Base-by-base conservation (phyloP, 2,329 filamentous ascomycete species). In the Dactylellina drechsleri region DNA sequence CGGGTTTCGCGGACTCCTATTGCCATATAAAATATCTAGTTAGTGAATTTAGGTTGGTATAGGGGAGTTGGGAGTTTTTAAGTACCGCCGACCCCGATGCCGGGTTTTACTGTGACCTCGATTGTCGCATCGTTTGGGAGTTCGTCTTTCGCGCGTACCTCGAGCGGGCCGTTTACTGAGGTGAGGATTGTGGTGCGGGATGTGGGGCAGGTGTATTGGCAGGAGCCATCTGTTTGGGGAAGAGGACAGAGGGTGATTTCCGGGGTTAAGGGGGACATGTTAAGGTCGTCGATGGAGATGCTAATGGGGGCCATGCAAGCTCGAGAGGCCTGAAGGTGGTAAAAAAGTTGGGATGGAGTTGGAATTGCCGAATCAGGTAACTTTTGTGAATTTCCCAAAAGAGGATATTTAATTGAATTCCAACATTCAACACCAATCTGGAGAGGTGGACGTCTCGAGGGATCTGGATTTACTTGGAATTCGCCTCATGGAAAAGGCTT, bases 101-200 rank as follows among this genome's bases (percentile, higher is more conserved):
- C 90, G 57, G 94, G 94, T 81, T 95, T 89, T 77, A 99, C 88
- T 81, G 94, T 89, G 70, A 99, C 92, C 82, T 98, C 95, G 77
- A 99, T 85, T 58, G 90, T 88, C 28, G 94, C 92, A 84, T 97
- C 93, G 82, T 96, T 93, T 6, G 95, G 91, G 78, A 95, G 88
- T 82, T 98, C 92, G 81, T 99, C 94, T 79, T 92, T 89, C 79
- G 93, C 88, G 79, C 89, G 89, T 15, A 94, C 92, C 84, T 99
- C 95, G 78, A 98, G 88, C 15, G 95, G 95, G 0, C 94, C 95
- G 82, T 97, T 98, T 78, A 96, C 92, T 13, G 92, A 90, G 66
- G 91, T 91, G 64, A 96, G 87, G 77, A 98, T 87, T 52, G 89
- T 90, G 82, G 93, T 96, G 79, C 89, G 86, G 1, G 90, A 88